These are phyloP conservation scores for Botryotinia narcissicola DNA, from an alignment of 2,329 filamentous ascomycete genomes.

Conservation along the genomic window DNA sequence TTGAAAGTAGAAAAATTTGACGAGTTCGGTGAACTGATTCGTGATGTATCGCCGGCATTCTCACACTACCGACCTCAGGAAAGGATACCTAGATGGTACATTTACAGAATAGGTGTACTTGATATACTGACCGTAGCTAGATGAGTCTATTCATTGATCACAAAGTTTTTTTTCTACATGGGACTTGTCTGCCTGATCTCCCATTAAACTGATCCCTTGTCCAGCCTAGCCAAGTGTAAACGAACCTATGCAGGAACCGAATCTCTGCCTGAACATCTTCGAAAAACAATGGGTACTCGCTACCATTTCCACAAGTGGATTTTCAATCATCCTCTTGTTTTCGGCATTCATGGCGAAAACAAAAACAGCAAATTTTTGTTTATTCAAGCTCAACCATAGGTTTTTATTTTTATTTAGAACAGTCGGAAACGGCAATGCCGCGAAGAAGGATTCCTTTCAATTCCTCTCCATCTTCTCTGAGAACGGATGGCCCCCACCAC, in stretches of 20 bases:
- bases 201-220: background rate
- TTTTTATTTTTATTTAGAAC: background rate
- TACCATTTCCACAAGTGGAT: background rate
- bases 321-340: background rate
- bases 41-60: background rate
- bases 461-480: conserved; percentile 1
- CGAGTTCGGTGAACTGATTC: background rate
- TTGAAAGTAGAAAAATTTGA: background rate
- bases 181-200: conserved; percentile 3
- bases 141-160: background rate
- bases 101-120: background rate
- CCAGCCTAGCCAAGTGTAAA: background rate
- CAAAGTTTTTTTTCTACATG: background rate
- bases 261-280: conserved; percentile 1
- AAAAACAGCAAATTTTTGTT: background rate
- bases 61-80: background rate
- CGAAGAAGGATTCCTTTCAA: conserved; percentile 11
- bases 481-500: conserved; percentile 10
- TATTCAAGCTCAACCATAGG: background rate
- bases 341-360: background rate
- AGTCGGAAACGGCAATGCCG: conserved; percentile 5
- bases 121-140: background rate
- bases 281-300: background rate
- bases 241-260: conserved; percentile 3
- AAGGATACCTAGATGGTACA: background rate